Base-by-base conservation (phyloP, 1,139 yeast species). In the Geotrichum reessii region DNA sequence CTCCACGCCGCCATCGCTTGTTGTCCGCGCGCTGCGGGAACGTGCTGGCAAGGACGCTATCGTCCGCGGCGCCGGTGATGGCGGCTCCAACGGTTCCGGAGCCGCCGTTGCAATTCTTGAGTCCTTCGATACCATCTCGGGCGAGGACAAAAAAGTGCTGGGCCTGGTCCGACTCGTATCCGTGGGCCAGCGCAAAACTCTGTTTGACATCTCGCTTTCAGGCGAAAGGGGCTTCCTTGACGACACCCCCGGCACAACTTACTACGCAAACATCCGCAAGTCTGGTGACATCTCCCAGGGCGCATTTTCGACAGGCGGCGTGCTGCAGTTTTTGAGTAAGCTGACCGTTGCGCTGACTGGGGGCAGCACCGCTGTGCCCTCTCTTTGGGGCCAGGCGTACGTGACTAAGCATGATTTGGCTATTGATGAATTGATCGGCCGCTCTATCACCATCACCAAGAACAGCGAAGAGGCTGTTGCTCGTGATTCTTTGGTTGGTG, bases 51-150 rank as follows among this genome's bases (percentile, higher is more conserved):
- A 83, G 65, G 97, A 92, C 69, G 96, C 96, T 9, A 88, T 92
- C 63, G 86, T 92, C 42, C 78, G 98, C 62, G 99, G 99, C 5
- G 84, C 97, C 0, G 44, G 44, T 19, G 21, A n/a, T 3, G 98
- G 98, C 1, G 78, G 78, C 58, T 86, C 95, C 22, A 86, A 92
- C 69, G 51, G 51, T 5, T 19, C 22, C 14, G 82, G 92, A 27
- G 96, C 97, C 0, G 97, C 96, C 0, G 98, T 92, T 33, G 85
- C 95, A 64, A 92, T 92, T 53, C 74, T 92, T 59, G 98, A 93
- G 69, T 80, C 87, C 19, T 87, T 86, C 67, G 82, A 78, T 60
- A 70, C 74, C 1, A 73, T 74, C 55, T 37, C 44, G 5, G 44
- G 44, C 21, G 84, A 84, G 63, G 63, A 63, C 37, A 64, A 65